Base-by-base conservation (phyloP, 192 early-diverging fungal genomes). In the Entomortierella beljakovae region DNA sequence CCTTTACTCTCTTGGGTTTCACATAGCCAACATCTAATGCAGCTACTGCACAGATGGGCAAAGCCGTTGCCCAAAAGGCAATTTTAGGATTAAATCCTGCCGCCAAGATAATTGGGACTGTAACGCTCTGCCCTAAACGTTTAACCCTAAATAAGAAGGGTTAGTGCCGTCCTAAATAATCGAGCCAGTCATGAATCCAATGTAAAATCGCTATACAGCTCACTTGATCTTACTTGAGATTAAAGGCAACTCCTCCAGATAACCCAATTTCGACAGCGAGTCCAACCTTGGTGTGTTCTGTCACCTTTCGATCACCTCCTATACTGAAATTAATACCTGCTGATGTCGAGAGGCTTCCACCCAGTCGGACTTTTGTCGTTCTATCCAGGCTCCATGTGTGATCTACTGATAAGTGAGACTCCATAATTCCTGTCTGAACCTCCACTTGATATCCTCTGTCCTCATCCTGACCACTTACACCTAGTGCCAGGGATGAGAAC, bases 101-200 rank as follows among this genome's bases (percentile, higher is more conserved):
- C 11, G 93, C 80, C 38, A 95, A 65, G 0, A 91, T 64, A 42
- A 95, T 79, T 11, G 94, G 94, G 18, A 95, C 56, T 2, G 80
- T 74, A 23, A 94, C 60, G 43, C 73, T 86, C 79, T 95, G 93
- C 20, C 88, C 92, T 60, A 95, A 80, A 11, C 92, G 88, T 54
- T 81, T 77, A 31, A 92, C 77, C 62, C 88, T 89, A 42, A 31
- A 53, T 8, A 26, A 53, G 28, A 50, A 23, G 18, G 18, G 18
- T 18, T 18, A 43, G 42, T 8, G 42, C 42, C 18, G 42, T 18
- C 42, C 8, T 18, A 8, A 43, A 11, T 11, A 43, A 18, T 18
- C 8, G 18, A 18, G 42, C 42, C 18, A 43, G n/a, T n/a, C n/a
- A n/a, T n/a, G n/a, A n/a, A n/a, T n/a, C n/a, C n/a, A n/a, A n/a